phyloP scores from a whole-genome alignment of 2,329 filamentous ascomycete genomes.

The Chaetomium strumarium region DNA sequence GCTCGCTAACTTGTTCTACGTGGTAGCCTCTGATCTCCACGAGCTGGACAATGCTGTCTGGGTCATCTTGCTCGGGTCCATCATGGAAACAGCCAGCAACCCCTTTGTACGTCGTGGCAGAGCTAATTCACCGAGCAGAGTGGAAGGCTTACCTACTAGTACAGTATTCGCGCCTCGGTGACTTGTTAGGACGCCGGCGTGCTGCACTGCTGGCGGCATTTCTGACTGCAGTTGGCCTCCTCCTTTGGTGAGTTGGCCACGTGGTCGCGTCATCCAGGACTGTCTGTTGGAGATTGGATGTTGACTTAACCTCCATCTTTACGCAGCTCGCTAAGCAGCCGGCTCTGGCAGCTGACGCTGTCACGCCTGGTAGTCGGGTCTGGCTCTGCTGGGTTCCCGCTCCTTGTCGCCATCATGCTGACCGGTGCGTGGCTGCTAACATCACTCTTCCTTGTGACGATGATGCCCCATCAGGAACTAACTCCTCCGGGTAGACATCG shows the following conservation, averaged over 20 bases:
- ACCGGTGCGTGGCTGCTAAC: background rate
- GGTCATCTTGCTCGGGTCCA: background rate
- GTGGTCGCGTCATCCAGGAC: too few species aligned
- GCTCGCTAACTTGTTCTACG: background rate
- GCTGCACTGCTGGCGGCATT: background rate
- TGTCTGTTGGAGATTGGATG: too few species aligned
- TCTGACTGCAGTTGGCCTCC: background rate
- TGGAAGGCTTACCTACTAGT: background rate
- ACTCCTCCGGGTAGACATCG: background rate
- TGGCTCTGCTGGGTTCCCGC: background rate
- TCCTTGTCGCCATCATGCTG: background rate
- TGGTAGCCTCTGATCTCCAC: background rate
- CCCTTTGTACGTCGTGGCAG: background rate
- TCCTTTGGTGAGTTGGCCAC: background rate
- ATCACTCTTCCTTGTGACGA: background rate
- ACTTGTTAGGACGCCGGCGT: background rate
- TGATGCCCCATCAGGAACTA: background rate
- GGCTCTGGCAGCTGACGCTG: background rate
- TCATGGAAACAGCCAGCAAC: background rate
- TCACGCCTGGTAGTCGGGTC: background rate
- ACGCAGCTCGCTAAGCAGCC: background rate
- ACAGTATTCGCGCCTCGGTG: background rate
- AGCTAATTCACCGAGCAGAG: background rate
- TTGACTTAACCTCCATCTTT: background rate
- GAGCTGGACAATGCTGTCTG: background rate